Conservation (phyloP, 129 eudicot genomes). For the Pulicaria dysenterica region DNA sequence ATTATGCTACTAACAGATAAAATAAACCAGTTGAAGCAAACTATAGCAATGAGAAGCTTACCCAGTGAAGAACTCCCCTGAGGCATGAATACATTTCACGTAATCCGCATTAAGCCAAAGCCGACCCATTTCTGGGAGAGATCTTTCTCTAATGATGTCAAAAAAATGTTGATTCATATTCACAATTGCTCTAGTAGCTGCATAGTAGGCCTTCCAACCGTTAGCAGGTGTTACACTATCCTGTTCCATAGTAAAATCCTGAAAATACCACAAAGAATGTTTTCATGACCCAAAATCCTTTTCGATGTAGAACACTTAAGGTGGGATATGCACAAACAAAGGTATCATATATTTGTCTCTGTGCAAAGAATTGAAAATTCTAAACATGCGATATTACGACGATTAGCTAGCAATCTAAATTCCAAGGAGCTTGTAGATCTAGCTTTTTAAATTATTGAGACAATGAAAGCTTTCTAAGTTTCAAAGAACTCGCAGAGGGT, state of each 20-base stretch:
- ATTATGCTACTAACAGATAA: too few relatives aligned
- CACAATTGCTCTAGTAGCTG: constrained; percentile 89
- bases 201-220: constrained; percentile 99
- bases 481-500: neutral
- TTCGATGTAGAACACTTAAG: neutral
- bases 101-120: constrained; percentile 97
- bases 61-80: constrained; percentile 82
- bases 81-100: constrained; percentile 88
- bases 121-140: constrained; percentile 81
- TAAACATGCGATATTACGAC: neutral
- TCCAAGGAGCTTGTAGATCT: too few relatives aligned
- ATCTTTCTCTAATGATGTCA: constrained; percentile 70
- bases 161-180: constrained; percentile 70
- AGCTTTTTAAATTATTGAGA: too few relatives aligned
- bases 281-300: neutral
- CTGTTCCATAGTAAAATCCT: constrained; percentile 96
- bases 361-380: neutral
- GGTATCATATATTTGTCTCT: neutral
- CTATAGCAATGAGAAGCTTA: constrained; percentile 25
- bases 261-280: neutral
- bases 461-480: neutral
- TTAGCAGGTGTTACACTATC: constrained; percentile 62
- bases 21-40: neutral
- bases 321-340: neutral
- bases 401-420: too few relatives aligned